phyloP scores from a whole-genome alignment of 495 filamentous ascomycete species.

The Penicillium malachiteum region DNA sequence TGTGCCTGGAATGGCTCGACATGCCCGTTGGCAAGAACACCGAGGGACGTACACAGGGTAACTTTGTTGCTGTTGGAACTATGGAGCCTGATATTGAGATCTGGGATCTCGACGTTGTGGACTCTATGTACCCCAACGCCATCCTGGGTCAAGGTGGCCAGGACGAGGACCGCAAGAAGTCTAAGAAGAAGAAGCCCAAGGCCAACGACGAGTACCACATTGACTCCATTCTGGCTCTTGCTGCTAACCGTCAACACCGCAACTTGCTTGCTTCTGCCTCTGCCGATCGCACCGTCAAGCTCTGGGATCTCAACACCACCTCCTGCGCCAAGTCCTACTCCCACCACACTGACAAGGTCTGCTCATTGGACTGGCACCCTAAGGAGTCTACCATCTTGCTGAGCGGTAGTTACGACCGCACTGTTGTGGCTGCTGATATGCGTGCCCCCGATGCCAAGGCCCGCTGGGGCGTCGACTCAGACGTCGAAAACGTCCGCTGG shows the following conservation, averaged over 20 bases:
- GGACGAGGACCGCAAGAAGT: constrained; percentile 54
- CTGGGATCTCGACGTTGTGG: constrained; percentile 93
- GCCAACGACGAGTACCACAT: constrained; percentile 91
- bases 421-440: constrained; percentile 90
- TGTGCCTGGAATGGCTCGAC: constrained; percentile 94
- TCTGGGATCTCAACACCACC: constrained; percentile 92
- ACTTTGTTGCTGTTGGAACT: constrained; percentile 92
- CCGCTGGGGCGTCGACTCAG: constrained; percentile 88
- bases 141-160: constrained; percentile 86
- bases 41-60: constrained; percentile 59
- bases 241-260: constrained; percentile 86
- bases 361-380: constrained; percentile 90
- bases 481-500: constrained; percentile 91
- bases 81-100: constrained; percentile 99
- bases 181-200: constrained; percentile 82
- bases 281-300: constrained; percentile 93
- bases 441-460: constrained; percentile 78
- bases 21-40: constrained; percentile 71
- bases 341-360: constrained; percentile 91
- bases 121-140: constrained; percentile 96
- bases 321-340: constrained; percentile 93
- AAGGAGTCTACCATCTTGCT: constrained; percentile 83
- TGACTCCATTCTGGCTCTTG: constrained; percentile 85
- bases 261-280: constrained; percentile 96
- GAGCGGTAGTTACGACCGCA: constrained; percentile 91